Percentiles rank a stretch among this genome's conserved stretches.
phyloP scores from a whole-genome alignment of 345 rosid genomes.

The Melastoma malabathricum region DNA sequence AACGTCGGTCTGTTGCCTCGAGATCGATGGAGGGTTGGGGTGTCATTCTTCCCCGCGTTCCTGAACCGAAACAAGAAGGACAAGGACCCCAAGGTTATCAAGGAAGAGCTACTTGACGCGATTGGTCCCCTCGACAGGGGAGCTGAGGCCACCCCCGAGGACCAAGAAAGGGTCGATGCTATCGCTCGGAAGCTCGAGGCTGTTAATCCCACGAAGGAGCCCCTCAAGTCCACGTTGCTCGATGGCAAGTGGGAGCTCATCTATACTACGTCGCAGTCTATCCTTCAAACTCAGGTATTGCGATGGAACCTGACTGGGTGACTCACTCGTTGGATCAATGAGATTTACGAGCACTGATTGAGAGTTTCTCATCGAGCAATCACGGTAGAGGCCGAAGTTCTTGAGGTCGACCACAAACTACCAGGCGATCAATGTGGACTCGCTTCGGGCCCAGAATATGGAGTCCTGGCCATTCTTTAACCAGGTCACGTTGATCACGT shows the following conservation, averaged over 20 bases:
- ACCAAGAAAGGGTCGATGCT: constrained; percentile 62
- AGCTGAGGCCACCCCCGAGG: constrained; percentile 66
- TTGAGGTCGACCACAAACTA: constrained; percentile 63
- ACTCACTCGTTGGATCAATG: too few relatives aligned
- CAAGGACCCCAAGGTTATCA: constrained; percentile 40
- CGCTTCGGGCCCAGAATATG: constrained; percentile 73
- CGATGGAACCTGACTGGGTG: too few relatives aligned
- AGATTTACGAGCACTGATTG: background rate
- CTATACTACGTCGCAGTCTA: constrained; percentile 75
- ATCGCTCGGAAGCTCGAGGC: constrained; percentile 73
- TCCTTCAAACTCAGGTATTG: constrained; percentile 63
- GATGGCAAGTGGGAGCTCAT: constrained; percentile 94
- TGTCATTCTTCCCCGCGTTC: constrained; percentile 75
- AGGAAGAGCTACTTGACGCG: constrained; percentile 62
- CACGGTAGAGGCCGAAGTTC: constrained; percentile 62
- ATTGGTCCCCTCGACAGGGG: constrained; percentile 69
- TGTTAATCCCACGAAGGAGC: constrained; percentile 61
- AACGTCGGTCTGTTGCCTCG: background rate
- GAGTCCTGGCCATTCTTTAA: constrained; percentile 87
- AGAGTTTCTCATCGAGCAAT: constrained; percentile 1
- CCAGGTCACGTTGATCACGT: constrained; percentile 31
- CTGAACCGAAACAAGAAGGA: constrained; percentile 25
- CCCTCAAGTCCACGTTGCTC: constrained; percentile 55
- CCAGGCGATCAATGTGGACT: constrained; percentile 79
- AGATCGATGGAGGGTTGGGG: constrained; percentile 20